Percentiles rank a stretch among this genome's conserved stretches.
phyloP scores from a whole-genome alignment of 1,139 yeast genomes.

The Blastobotrys serpentis region DNA sequence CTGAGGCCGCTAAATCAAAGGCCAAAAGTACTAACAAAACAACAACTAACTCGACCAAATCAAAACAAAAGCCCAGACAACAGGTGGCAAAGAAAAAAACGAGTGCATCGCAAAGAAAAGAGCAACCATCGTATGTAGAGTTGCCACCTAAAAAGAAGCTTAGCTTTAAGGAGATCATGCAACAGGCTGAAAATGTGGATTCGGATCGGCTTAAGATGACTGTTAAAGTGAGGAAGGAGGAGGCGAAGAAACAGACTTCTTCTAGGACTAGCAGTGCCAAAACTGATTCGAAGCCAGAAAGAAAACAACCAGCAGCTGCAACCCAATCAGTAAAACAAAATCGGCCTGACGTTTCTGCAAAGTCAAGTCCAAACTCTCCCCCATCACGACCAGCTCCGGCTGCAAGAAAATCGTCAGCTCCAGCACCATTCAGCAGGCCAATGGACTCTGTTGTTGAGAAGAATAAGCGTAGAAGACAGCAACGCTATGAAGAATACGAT shows the following conservation, averaged over 20 bases:
- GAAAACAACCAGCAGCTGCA: neutral
- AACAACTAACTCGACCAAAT: constrained; percentile 13
- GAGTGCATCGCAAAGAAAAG: too few relatives aligned
- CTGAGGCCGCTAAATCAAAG: constrained; percentile 18
- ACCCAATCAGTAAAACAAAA: too few relatives aligned
- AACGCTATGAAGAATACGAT: constrained; percentile 19
- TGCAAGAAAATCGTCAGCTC: constrained; percentile 13
- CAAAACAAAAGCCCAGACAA: constrained; percentile 6
- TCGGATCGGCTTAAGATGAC: constrained; percentile 38
- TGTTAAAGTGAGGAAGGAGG: constrained; percentile 32
- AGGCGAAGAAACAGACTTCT: constrained; percentile 5
- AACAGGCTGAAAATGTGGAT: constrained; percentile 40
- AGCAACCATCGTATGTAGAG: neutral
- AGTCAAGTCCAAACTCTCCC: neutral
- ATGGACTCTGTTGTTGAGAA: constrained; percentile 20
- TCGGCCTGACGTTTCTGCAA: neutral
- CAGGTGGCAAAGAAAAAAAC: neutral
- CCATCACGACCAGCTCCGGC: constrained; percentile 12
- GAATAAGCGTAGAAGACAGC: constrained; percentile 11
- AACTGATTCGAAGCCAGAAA: neutral
- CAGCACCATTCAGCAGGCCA: constrained; percentile 23
- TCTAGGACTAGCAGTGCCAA: constrained; percentile 4
- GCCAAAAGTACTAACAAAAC: constrained; percentile 14
- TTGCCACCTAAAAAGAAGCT: constrained; percentile 29
- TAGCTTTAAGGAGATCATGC: constrained; percentile 41